A percentile compares a stretch with the other conserved stretches of the same genome.
Evolutionary conservation across 2,329 filamentous ascomycete species (phyloP).

Genomic region (Chalara sp.): DNA sequence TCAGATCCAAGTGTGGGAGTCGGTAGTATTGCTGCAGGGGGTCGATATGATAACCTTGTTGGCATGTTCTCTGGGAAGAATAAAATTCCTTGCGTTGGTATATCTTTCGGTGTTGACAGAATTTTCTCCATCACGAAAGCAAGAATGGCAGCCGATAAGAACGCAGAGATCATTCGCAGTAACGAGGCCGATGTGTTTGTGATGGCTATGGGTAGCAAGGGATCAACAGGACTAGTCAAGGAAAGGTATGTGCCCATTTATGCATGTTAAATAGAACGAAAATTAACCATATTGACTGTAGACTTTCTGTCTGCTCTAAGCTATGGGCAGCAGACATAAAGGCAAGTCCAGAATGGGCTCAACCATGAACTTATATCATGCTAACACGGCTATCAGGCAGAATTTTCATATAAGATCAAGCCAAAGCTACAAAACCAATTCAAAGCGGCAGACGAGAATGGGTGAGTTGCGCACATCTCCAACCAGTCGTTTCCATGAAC

Average conservation of each 20-base stretch:
- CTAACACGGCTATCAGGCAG: slow-evolving; percentile 44
- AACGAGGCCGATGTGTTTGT: slow-evolving; percentile 87
- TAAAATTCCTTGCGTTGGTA: slow-evolving; percentile 83
- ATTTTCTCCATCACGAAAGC: slow-evolving; percentile 92
- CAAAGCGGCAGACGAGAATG: slow-evolving; percentile 72
- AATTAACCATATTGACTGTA: background rate
- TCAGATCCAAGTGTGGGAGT: slow-evolving; percentile 77
- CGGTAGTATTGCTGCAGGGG: slow-evolving; percentile 82
- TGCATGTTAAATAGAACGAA: background rate
- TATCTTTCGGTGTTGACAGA: slow-evolving; percentile 91
- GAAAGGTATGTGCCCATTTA: slow-evolving; percentile 42
- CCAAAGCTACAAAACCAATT: slow-evolving; percentile 86
- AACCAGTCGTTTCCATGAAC: slow-evolving; percentile 25
- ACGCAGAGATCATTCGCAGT: slow-evolving; percentile 46
- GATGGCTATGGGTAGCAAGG: slow-evolving; percentile 90
- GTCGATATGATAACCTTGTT: slow-evolving; percentile 87
- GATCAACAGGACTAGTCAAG: slow-evolving; percentile 70
- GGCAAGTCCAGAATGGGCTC: slow-evolving; percentile 33
- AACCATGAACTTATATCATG: background rate
- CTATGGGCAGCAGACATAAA: slow-evolving; percentile 88
- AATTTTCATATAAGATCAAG: slow-evolving; percentile 86
- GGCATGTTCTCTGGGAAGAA: slow-evolving; percentile 86
- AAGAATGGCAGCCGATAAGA: slow-evolving; percentile 56
- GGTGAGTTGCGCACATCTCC: background rate
- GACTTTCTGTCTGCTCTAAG: slow-evolving; percentile 69